These are phyloP conservation scores for Nidula microcarpa DNA, from an alignment of 768 basidiomycete species.

Conservation along the genomic window DNA sequence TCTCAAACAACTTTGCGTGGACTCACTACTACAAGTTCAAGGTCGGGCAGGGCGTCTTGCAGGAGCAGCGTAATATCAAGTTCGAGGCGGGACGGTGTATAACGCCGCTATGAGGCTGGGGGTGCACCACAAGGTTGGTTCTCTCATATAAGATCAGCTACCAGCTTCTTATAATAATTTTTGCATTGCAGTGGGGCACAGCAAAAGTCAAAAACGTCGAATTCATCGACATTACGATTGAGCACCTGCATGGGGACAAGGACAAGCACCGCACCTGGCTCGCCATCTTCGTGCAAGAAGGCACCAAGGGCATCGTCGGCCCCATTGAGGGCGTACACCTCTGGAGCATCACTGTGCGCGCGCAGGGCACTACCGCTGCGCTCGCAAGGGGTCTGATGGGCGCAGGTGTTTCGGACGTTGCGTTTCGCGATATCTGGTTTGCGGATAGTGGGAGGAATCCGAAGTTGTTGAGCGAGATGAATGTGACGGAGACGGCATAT, in stretches of 20 bases:
- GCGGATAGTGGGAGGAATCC: neutral
- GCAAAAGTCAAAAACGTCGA: neutral
- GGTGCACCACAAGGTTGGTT: constrained; percentile 5
- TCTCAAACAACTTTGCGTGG: constrained; percentile 5
- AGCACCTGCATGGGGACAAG: constrained; percentile 4
- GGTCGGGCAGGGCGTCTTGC: constrained; percentile 4
- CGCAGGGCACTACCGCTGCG: no score
- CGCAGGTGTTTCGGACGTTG: no score
- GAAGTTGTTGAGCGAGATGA: neutral
- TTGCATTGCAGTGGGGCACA: no score
- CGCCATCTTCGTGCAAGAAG: constrained; percentile 1
- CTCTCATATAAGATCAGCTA: no score
- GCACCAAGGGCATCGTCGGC: neutral
- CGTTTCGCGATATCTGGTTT: neutral
- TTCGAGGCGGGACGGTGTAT: constrained; percentile 4
- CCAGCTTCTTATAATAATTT: no score
- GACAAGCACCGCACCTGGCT: constrained; percentile 4
- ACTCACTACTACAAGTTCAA: constrained; percentile 7
- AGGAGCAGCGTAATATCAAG: constrained; percentile 1
- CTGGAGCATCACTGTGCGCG: neutral
- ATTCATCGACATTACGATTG: neutral
- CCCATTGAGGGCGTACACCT: neutral
- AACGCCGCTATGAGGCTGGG: constrained; percentile 3
- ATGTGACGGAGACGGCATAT: neutral
- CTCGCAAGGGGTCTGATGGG: no score